Evolutionary conservation across 2,329 filamentous ascomycete species (phyloP).

Genomic region (Calonectria crousiana): DNA sequence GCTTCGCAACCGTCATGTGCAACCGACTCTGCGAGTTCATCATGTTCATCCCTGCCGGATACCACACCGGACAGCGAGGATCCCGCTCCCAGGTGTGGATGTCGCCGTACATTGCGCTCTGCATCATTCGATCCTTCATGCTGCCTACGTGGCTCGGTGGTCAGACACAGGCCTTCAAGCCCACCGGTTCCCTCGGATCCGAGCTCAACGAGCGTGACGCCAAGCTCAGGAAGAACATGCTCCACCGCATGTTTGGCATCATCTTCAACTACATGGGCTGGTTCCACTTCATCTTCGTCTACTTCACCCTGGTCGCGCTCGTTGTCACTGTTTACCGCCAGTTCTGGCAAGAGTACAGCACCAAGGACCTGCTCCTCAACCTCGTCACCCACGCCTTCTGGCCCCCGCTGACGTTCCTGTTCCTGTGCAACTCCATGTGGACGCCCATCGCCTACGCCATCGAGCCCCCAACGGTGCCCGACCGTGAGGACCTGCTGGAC

Average conservation of each 20-base stretch:
- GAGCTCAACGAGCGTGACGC: conserved; percentile 70
- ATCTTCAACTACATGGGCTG: conserved; percentile 67
- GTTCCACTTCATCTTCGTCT: conserved; percentile 68
- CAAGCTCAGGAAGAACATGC: conserved; percentile 63
- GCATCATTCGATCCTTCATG: conserved; percentile 68
- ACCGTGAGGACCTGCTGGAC: conserved; percentile 67
- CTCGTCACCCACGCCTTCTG: conserved; percentile 72
- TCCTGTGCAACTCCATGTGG: conserved; percentile 67
- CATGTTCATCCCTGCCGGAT: conserved; percentile 70
- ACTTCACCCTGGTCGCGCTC: conserved; percentile 64
- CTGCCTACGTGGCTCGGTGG: conserved; percentile 72
- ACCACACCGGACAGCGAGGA: conserved; percentile 69
- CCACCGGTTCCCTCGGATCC: conserved; percentile 69
- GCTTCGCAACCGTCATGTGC: conserved; percentile 62
- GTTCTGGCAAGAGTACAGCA: conserved; percentile 53
- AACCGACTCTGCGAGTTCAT: conserved; percentile 69
- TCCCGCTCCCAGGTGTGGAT: conserved; percentile 71
- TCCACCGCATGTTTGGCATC: conserved; percentile 65
- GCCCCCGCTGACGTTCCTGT: conserved; percentile 70
- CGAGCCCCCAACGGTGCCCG: conserved; percentile 68
- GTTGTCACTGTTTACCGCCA: conserved; percentile 64
- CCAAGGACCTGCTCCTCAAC: conserved; percentile 59
- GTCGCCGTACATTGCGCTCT: conserved; percentile 71
- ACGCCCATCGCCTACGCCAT: conserved; percentile 72
- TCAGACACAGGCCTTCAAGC: conserved; percentile 69